These are phyloP conservation scores for Grigorovia transvaalensis DNA, from an alignment of 805 yeast species.

Conservation along the genomic window DNA sequence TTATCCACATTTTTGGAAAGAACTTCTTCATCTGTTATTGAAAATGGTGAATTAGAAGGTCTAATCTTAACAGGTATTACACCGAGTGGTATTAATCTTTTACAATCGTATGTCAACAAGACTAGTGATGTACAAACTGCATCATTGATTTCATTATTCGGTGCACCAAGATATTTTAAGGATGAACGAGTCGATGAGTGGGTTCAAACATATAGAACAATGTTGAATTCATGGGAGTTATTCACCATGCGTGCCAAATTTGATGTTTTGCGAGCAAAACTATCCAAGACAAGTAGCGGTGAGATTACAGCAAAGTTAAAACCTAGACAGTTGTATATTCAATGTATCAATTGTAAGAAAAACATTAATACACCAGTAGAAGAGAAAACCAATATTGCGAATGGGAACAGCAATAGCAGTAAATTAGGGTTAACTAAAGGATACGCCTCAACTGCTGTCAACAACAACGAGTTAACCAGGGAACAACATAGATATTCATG, in stretches of 20 bases:
- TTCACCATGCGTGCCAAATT: conserved; percentile 73
- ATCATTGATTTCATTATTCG: conserved; percentile 67
- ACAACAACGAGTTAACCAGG: background rate
- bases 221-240: conserved; percentile 72
- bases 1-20: conserved; percentile 60
- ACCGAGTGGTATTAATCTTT: conserved; percentile 64
- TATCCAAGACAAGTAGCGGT: conserved; percentile 46
- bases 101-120: conserved; percentile 80
- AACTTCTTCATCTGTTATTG: conserved; percentile 59
- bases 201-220: conserved; percentile 56
- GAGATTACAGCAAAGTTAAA: conserved; percentile 37
- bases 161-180: conserved; percentile 70
- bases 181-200: conserved; percentile 70
- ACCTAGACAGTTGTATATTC: conserved; percentile 69
- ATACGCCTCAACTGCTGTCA: background rate
- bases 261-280: conserved; percentile 65
- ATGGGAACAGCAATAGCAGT: conserved; percentile 7
- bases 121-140: conserved; percentile 91
- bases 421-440: background rate
- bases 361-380: conserved; percentile 36
- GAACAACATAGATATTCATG: conserved; percentile 35
- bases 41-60: conserved; percentile 83
- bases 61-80: conserved; percentile 87
- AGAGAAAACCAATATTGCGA: background rate
- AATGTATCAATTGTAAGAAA: conserved; percentile 76